Evolutionary conservation across 768 basidiomycete genomes (phyloP).

Genomic region (Roridomyces roridus): DNA sequence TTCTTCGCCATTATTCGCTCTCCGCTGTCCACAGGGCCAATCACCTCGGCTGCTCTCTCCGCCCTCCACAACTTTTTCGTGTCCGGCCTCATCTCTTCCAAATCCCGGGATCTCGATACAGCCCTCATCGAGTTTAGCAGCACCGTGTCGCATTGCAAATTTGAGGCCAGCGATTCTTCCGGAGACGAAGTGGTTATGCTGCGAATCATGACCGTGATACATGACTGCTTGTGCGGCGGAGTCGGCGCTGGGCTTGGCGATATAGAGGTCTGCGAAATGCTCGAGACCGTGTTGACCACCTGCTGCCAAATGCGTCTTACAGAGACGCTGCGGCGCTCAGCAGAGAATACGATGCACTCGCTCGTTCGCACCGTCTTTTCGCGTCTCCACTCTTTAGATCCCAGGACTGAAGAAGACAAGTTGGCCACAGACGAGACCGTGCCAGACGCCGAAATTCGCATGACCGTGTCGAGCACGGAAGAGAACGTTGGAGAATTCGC

Average conservation of each 20-base stretch:
- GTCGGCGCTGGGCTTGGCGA: slow-evolving; percentile 83
- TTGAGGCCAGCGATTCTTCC: slow-evolving; percentile 97
- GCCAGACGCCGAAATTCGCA: slow-evolving; percentile 61
- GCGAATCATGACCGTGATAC: slow-evolving; percentile 89
- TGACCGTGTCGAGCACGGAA: slow-evolving; percentile 56
- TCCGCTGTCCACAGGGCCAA: slow-evolving; percentile 93
- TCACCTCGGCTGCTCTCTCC: slow-evolving; percentile 92
- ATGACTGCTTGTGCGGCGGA: slow-evolving; percentile 75
- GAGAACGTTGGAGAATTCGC: slow-evolving; percentile 27
- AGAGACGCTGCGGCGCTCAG: slow-evolving; percentile 85
- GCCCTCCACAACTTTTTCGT: slow-evolving; percentile 89
- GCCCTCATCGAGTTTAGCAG: slow-evolving; percentile 86
- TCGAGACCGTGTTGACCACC: slow-evolving; percentile 96
- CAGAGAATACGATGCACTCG: slow-evolving; percentile 88
- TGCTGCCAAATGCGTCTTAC: slow-evolving; percentile 97
- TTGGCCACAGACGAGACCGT: slow-evolving; percentile 57
- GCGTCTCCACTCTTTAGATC: slow-evolving; percentile 70
- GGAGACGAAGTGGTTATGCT: slow-evolving; percentile 96
- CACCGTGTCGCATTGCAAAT: slow-evolving; percentile 94
- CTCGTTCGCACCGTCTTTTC: slow-evolving; percentile 85
- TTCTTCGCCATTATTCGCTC: slow-evolving; percentile 95
- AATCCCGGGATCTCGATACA: slow-evolving; percentile 60
- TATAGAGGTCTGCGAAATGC: slow-evolving; percentile 96
- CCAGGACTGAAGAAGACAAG: slow-evolving; percentile 71
- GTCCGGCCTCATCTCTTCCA: slow-evolving; percentile 70